These are phyloP conservation scores for Rhodocollybia butyracea DNA, from an alignment of 768 basidiomycete genomes.

Conservation along the genomic window DNA sequence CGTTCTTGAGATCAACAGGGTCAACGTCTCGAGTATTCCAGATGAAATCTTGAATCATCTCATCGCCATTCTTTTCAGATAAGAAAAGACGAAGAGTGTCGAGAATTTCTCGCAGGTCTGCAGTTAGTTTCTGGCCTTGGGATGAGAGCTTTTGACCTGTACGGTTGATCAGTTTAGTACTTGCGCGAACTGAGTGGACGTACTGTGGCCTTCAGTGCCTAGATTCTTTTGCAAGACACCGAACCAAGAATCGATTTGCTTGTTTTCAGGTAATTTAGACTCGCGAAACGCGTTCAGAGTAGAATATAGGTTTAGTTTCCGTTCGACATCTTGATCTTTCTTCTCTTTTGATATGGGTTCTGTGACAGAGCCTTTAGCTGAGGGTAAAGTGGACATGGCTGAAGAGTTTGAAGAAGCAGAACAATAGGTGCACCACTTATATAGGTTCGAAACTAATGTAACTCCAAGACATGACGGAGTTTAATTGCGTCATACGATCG, in stretches of 20 bases:
- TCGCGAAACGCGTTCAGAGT: conserved; percentile 78
- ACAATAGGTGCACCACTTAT: background rate
- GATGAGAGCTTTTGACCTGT: conserved; percentile 65
- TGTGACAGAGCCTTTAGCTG: conserved; percentile 53
- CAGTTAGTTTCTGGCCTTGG: conserved; percentile 73
- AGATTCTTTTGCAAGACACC: conserved; percentile 14
- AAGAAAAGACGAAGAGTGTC: conserved; percentile 70
- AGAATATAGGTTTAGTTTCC: conserved; percentile 82
- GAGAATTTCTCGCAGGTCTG: conserved; percentile 78
- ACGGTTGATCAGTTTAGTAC: conserved; percentile 49
- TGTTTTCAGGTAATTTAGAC: conserved; percentile 76
- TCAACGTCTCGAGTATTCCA: conserved; percentile 70
- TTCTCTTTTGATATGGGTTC: conserved; percentile 57
- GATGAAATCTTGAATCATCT: conserved; percentile 88
- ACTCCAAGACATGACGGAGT: background rate
- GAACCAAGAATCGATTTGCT: conserved; percentile 74
- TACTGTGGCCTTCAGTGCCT: conserved; percentile 5
- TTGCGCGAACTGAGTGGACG: conserved; percentile 24
- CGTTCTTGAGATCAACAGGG: conserved; percentile 15
- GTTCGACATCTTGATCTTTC: conserved; percentile 73
- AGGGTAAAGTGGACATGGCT: conserved; percentile 2
- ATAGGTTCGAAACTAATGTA: background rate
- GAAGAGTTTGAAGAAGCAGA: background rate
- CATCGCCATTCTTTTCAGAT: conserved; percentile 83
- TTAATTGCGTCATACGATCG: background rate